Percentiles rank a stretch among this genome's conserved stretches.
phyloP scores from a whole-genome alignment of 225 moss, liverwort and hornwort species.

The Thuidium tamariscinum region DNA sequence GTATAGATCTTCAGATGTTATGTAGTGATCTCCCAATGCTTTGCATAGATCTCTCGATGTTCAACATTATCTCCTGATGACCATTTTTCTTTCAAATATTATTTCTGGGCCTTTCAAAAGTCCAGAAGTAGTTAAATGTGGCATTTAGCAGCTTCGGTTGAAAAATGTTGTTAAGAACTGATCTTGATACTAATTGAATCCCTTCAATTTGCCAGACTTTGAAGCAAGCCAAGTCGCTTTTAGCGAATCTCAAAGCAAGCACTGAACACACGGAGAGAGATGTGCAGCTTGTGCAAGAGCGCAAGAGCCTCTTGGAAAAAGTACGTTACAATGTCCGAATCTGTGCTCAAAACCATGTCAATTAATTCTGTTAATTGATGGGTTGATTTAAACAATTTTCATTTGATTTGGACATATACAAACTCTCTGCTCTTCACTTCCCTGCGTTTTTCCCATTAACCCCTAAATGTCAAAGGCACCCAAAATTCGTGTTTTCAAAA shows the following conservation, averaged over 20 bases:
- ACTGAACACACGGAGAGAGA: slow-evolving; percentile 49
- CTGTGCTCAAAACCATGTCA: background rate
- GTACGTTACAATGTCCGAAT: background rate
- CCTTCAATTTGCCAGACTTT: background rate
- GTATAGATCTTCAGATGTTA: too few relatives aligned
- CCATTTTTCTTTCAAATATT: too few relatives aligned
- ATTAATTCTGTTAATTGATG: too few relatives aligned
- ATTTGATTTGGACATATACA: background rate
- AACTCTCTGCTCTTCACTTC: background rate
- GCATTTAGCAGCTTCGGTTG: background rate
- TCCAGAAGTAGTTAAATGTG: too few relatives aligned
- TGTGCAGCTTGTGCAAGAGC: slow-evolving; percentile 43
- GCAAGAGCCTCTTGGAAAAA: slow-evolving; percentile 31
- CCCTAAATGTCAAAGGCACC: too few relatives aligned
- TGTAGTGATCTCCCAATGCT: too few relatives aligned
- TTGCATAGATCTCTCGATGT: too few relatives aligned
- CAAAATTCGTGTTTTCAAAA: too few relatives aligned
- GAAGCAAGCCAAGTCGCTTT: slow-evolving; percentile 2
- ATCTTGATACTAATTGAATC: background rate
- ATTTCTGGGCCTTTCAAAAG: too few relatives aligned
- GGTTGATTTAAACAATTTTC: background rate
- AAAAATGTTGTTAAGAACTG: background rate
- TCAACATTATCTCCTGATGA: too few relatives aligned
- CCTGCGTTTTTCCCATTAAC: background rate
- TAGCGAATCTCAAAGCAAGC: slow-evolving; percentile 23